Evolutionary conservation across 176 grass and related monocot genomes (phyloP), one percentile per base, ranked within the genome.

Genomic region (Puya raimondii): DNA sequence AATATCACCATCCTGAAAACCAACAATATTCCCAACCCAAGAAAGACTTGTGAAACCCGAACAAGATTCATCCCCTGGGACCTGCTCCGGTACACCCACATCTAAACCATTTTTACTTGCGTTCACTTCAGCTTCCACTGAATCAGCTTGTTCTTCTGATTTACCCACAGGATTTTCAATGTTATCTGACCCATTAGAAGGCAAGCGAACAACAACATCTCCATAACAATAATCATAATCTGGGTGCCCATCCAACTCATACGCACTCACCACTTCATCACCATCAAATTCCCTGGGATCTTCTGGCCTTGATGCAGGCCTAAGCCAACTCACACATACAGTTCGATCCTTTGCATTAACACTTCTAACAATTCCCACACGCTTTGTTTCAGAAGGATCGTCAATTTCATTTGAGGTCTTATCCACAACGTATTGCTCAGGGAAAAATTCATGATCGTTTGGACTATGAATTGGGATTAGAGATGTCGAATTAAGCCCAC

Each of bases 391-490:
- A 47, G 53, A 73, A 70, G 49, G n/a, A 15, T 85, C 71, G 47
- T 70, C 80, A 49, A 87, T 80, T 49, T 72, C 77, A 67, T 59
- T 63, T 4, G 12, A 10, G n/a, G 77, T 12, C 63, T 93, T 93
- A 63, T 99, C 94, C 23, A 91, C 73, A 66, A 99, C 85, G 86
- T 78, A 82, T 61, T 99, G 94, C 14, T 74, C 90, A 20, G 94
- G 94, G 84, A 86, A 99, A 88, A 99, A 99, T 76, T 99, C 89
- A 74, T 93, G 90, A 85, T 99, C 90, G 68, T 85, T 85, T 48
- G 87, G 71, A 75, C 86, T 86, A 68, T 70, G 92, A 11, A 91
- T 82, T 57, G 87, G 94, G 84, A 80, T 69, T 49, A 99, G 68
- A 51, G 56, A 76, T 48, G 85, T 77, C 4, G 89, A 80, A 42